phyloP scores from a whole-genome alignment of 2,329 filamentous ascomycete species.

The Diaporthe eres region DNA sequence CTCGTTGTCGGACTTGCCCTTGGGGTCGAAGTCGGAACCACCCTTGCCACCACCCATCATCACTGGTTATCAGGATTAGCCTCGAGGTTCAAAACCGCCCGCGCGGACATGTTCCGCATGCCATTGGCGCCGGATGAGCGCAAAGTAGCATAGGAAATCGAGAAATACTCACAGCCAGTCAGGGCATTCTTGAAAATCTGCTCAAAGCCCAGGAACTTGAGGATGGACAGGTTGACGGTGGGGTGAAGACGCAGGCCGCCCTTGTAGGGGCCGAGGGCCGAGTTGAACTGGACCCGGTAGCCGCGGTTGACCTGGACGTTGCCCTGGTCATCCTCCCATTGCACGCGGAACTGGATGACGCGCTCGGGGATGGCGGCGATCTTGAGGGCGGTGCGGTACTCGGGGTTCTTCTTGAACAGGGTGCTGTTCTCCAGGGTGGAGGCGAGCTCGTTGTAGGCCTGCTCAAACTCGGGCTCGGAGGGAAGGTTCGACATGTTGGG shows the following conservation, averaged over 20 bases:
- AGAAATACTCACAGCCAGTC: conserved; percentile 80
- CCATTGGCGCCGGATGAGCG: conserved; percentile 35
- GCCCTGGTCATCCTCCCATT: conserved; percentile 96
- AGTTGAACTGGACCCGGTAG: conserved; percentile 99
- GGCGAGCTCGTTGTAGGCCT: conserved; percentile 97
- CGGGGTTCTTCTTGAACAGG: conserved; percentile 93
- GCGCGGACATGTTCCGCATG: conserved; percentile 39
- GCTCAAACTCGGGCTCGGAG: conserved; percentile 96
- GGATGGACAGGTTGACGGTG: conserved; percentile 82
- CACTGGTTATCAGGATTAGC: conserved; percentile 61
- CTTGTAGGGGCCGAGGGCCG: conserved; percentile 97
- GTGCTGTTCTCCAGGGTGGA: conserved; percentile 94
- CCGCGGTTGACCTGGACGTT: conserved; percentile 92
- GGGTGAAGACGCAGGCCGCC: conserved; percentile 96
- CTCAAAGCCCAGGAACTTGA: conserved; percentile 99
- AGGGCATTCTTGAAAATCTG: conserved; percentile 99
- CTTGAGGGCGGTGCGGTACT: conserved; percentile 91
- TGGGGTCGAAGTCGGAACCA: conserved; percentile 98
- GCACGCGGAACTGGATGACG: conserved; percentile 95
- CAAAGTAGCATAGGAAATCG: background rate
- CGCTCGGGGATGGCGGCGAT: conserved; percentile 94
- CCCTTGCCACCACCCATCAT: conserved; percentile 98
- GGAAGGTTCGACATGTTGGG: conserved; percentile 84
- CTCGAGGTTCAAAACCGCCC: background rate
- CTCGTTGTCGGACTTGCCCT: conserved; percentile 97